Percentiles rank a stretch among this genome's conserved stretches.
These are phyloP conservation scores for Fusarium armeniacum DNA, from an alignment of 2,329 filamentous ascomycete species.

Conservation along the genomic window DNA sequence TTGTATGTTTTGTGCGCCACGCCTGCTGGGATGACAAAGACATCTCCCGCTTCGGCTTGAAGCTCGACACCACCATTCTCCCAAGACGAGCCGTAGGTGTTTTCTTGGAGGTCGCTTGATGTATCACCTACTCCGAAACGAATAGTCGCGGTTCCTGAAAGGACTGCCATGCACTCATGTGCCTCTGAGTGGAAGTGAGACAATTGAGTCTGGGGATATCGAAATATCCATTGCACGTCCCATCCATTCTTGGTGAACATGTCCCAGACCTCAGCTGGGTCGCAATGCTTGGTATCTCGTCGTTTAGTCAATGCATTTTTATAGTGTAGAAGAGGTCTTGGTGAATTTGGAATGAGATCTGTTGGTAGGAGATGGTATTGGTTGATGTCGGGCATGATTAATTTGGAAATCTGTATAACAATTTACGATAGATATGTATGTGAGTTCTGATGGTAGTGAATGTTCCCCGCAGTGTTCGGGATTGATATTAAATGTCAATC, in stretches of 20 bases:
- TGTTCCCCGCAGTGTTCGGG: background rate
- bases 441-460: background rate
- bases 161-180: constrained; percentile 71
- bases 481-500: background rate
- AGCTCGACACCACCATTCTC: constrained; percentile 66
- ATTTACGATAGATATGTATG: background rate
- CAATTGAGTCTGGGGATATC: constrained; percentile 67
- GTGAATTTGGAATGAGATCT: constrained; percentile 65
- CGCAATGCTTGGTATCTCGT: constrained; percentile 33
- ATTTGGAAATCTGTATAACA: accelerated
- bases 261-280: constrained; percentile 56
- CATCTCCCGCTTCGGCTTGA: constrained; percentile 65
- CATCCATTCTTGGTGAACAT: constrained; percentile 64
- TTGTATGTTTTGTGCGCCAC: constrained; percentile 68
- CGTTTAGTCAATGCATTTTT: constrained; percentile 32
- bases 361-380: constrained; percentile 60
- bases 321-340: constrained; percentile 67
- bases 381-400: constrained; percentile 48
- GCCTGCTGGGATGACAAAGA: constrained; percentile 70
- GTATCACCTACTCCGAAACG: constrained; percentile 69
- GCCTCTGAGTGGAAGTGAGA: constrained; percentile 70
- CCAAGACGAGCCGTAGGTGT: constrained; percentile 55
- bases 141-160: constrained; percentile 66
- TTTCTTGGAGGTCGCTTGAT: constrained; percentile 55
- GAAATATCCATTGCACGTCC: constrained; percentile 69